Conservation (phyloP, 345 rosid species). For the Brassica carinata region DNA sequence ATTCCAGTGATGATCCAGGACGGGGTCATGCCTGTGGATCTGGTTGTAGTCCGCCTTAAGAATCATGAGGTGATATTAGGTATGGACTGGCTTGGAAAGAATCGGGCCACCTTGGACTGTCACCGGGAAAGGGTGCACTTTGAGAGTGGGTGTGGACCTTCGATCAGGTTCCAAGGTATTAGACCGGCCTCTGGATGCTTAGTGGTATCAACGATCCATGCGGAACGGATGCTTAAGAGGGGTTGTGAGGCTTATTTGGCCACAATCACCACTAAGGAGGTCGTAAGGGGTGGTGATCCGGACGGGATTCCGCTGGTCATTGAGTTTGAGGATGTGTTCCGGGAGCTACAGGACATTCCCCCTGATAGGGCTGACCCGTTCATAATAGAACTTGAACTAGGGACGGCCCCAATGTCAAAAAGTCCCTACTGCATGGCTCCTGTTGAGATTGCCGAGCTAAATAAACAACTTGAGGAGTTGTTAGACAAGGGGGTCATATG, state of each 20-base stretch:
- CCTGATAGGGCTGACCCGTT: neutral
- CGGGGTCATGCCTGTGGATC: neutral
- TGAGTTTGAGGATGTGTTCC: neutral
- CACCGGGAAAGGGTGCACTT: neutral
- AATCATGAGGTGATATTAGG: neutral
- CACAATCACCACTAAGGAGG: neutral
- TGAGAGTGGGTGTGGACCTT: neutral
- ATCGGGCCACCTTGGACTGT: neutral
- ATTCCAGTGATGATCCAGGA: neutral
- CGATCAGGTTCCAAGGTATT: neutral
- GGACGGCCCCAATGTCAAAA: neutral
- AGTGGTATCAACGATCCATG: neutral
- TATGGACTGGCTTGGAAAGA: neutral
- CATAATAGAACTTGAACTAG: neutral
- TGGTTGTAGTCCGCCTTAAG: neutral
- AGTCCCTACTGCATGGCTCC: neutral
- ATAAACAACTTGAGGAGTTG: neutral
- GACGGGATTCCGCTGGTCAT: neutral
- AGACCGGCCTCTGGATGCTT: neutral
- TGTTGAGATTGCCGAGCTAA: neutral
- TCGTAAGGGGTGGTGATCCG: neutral
- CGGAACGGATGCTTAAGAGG: neutral
- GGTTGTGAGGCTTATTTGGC: neutral
- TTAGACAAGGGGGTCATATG: neutral
- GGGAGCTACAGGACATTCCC: neutral